Evolutionary conservation across 306 rosid genomes (phyloP).

Genomic region (Vigna hirtella): DNA sequence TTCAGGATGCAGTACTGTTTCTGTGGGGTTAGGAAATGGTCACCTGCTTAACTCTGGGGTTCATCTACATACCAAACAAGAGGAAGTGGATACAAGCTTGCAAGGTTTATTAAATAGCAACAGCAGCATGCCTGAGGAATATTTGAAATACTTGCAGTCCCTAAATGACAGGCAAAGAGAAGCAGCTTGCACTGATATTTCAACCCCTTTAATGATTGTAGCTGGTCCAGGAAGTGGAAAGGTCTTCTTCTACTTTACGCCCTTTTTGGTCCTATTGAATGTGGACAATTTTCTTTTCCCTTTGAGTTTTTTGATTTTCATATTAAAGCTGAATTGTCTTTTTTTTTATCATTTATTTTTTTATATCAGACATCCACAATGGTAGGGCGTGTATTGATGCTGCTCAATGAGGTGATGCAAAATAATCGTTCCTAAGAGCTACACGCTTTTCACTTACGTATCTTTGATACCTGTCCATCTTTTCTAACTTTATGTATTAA

Average conservation of each 20-base stretch:
- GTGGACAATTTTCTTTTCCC: slow-evolving; percentile 5
- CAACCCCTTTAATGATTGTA: slow-evolving; percentile 79
- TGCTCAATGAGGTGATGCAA: slow-evolving; percentile 78
- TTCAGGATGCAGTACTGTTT: slow-evolving; percentile 29
- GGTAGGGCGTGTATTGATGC: slow-evolving; percentile 93
- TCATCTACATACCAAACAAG: slow-evolving; percentile 44
- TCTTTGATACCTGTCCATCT: slow-evolving; percentile 27
- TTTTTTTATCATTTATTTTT: slow-evolving; percentile 30
- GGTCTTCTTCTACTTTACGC: slow-evolving; percentile 51
- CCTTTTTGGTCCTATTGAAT: not conserved
- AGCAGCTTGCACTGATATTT: slow-evolving; percentile 84
- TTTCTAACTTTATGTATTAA: slow-evolving; percentile 19
- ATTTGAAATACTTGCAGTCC: slow-evolving; percentile 64
- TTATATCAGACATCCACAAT: slow-evolving; percentile 87
- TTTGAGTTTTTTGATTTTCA: slow-evolving; percentile 16
- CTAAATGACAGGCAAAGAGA: slow-evolving; percentile 86
- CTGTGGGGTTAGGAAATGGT: slow-evolving; percentile 42
- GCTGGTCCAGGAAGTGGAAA: slow-evolving; percentile 99
- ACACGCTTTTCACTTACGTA: not conserved
- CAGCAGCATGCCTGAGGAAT: slow-evolving; percentile 77
- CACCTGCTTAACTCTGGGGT: slow-evolving; percentile 40
- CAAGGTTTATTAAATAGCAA: slow-evolving; percentile 27
- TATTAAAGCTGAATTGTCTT: slow-evolving; percentile 45
- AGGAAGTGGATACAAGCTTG: slow-evolving; percentile 23
- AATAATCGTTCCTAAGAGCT: slow-evolving; percentile 27